These are phyloP conservation scores for Carallia brachiata DNA, from an alignment of 345 rosid genomes.

Conservation along the genomic window DNA sequence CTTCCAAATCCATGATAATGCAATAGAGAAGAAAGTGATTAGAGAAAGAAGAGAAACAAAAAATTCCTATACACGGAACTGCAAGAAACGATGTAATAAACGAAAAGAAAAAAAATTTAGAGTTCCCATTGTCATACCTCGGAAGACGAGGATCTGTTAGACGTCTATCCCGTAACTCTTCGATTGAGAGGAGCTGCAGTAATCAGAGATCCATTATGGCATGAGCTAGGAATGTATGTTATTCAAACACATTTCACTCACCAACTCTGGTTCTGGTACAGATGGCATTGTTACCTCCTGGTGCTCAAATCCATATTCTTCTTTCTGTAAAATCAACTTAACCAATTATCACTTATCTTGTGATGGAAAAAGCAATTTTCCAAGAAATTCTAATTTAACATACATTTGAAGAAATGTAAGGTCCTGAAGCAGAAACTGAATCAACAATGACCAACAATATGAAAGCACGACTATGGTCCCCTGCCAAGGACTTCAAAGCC, in stretches of 20 bases:
- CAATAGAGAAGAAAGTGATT: neutral
- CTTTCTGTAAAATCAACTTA: conserved; percentile 48
- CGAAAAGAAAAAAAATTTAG: neutral
- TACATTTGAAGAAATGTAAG: neutral
- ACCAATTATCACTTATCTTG: neutral
- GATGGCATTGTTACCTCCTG: conserved; percentile 64
- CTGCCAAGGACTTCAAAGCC: too few species aligned
- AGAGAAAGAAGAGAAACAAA: neutral
- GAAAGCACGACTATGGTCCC: too few species aligned
- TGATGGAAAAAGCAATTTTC: neutral
- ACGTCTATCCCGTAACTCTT: conserved; percentile 76
- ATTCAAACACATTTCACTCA: conserved; percentile 27
- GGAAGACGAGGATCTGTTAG: conserved; percentile 86
- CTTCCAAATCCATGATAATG: neutral
- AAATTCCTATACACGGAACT: neutral
- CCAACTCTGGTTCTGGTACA: conserved; percentile 78
- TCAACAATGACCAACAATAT: too few species aligned
- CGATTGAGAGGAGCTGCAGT: conserved; percentile 82
- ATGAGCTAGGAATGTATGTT: conserved; percentile 14
- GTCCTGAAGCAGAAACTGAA: too few species aligned
- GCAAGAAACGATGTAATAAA: neutral
- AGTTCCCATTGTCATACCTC: conserved; percentile 40
- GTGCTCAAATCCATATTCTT: conserved; percentile 71
- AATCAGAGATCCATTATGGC: conserved; percentile 18
- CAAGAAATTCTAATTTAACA: neutral